Evolutionary conservation across 139 green algal species (phyloP), one percentile per base, ranked within the genome.

Genomic region (Deuterostichococcus epilithicus): DNA sequence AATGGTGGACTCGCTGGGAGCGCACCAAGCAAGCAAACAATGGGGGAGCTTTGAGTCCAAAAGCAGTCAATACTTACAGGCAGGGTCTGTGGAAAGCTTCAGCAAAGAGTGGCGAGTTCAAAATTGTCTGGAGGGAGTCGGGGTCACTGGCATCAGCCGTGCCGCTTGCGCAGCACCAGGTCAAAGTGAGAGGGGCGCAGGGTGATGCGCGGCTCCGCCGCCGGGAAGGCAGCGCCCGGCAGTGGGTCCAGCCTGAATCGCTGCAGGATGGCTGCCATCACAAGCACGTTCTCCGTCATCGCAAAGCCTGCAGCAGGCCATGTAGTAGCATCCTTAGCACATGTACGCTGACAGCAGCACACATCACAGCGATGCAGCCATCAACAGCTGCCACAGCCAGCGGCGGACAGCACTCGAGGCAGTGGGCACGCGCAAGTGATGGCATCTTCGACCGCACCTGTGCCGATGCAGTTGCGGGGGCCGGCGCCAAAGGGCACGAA

Each of bases 381-480:
- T n/a, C n/a, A n/a, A n/a, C n/a, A n/a, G n/a, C n/a, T n/a, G n/a
- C n/a, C n/a, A n/a, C n/a, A n/a, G n/a, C n/a, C n/a, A n/a, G n/a
- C n/a, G n/a, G n/a, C n/a, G n/a, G n/a, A n/a, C n/a, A n/a, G n/a
- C n/a, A n/a, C n/a, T n/a, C n/a, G n/a, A n/a, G n/a, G n/a, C n/a
- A n/a, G n/a, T n/a, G n/a, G n/a, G n/a, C n/a, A n/a, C n/a, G 13
- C 8, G 42, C 10, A 8, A 52, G 42, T 52, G 10, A 52, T 52
- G 42, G 10, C 42, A 52, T 52, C 42, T 52, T 5, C 28, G 5
- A 5, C 13, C 34, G 8, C 10, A 81, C 70, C 70, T 30, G 91
- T 92, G 68, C 94, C 94, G 22, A 98, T 95, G 88, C 94, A 98
- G 71, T 91, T 92, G 8, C 93, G 82, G 37, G 92, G 93, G 0